Base-by-base conservation (phyloP, 2,329 filamentous ascomycete species). In the Cordyceps fumosorosea region DNA sequence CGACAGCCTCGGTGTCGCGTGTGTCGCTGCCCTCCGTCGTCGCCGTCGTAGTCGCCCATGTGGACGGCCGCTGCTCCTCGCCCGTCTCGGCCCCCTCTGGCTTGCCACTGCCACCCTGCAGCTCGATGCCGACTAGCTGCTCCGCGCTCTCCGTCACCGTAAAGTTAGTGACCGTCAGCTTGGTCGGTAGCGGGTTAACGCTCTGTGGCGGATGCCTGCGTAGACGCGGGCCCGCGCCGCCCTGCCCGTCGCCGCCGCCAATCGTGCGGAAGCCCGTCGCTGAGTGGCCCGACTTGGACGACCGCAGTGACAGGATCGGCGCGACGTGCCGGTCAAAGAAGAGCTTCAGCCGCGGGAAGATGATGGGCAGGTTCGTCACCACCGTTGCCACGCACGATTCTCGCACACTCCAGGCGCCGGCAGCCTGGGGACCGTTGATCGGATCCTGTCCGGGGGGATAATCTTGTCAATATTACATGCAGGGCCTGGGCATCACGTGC, bases 401-500 rank as follows among this genome's bases (percentile, higher is more conserved):
- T 26, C 64, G 64, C 2, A 65, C 62, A 18, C 61, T 64, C 65
- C 65, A 66, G 2, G 56, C 50, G 4, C 58, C 56, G 12, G 58
- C 63, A 14, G 48, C 20, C 24, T 57, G 54, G 1, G 64, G 63
- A 22, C 65, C 65, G 22, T 64, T 57, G n/a, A 63, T 60, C 12
- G 64, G 61, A 52, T 65, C 61, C 63, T 65, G 32, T 34, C 34
- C 32, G 29, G 20, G 6, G 40, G 18, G 11, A 29, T 8, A 6
- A 40, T 40, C 5, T 2, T 42, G 56, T 58, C 32, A 50, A 24
- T 18, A 7, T 29, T 29, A 7, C 29, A 7, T 37, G 0, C 7
- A n/a, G 11, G 34, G 20, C 57, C 34, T 65, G 1, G 80, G 68
- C 32, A 83, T 78, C 77, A 77, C 81, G 51, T 80, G 10, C 34